These are phyloP conservation scores for Pythium aristosporum DNA, from an alignment of 352 stramenopile species.

Conservation along the genomic window DNA sequence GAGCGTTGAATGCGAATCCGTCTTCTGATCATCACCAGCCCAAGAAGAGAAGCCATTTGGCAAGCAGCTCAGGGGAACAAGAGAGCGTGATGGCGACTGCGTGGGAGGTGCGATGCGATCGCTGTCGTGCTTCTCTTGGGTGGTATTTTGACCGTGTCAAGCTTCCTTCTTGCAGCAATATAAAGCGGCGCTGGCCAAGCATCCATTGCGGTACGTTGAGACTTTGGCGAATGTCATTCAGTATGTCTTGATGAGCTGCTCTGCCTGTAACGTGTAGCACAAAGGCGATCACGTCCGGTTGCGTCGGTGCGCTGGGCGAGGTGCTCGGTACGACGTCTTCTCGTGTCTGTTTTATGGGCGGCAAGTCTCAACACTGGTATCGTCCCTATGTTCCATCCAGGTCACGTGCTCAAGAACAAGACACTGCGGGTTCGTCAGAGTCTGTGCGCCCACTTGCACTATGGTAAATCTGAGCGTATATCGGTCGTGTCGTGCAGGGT, in stretches of 20 bases:
- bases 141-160: neutral
- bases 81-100: constrained; percentile 21
- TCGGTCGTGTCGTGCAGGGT: constrained; percentile 26
- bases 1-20: neutral
- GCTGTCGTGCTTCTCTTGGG: neutral
- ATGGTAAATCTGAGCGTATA: neutral
- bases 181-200: constrained; percentile 47
- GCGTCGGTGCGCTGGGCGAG: constrained; percentile 64
- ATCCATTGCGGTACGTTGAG: constrained; percentile 44
- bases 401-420: constrained; percentile 69
- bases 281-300: constrained; percentile 63
- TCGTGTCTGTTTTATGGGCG: neutral
- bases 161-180: constrained; percentile 44
- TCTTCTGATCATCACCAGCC: neutral
- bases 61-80: neutral
- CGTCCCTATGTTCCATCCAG: constrained; percentile 27
- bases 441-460: neutral
- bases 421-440: constrained; percentile 42
- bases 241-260: neutral
- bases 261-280: constrained; percentile 34
- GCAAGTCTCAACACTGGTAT: neutral
- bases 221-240: neutral
- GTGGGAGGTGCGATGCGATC: constrained; percentile 18
- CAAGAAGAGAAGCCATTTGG: neutral
- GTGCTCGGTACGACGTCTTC: constrained; percentile 44